Percentiles rank a stretch among this genome's conserved stretches.
These are phyloP conservation scores for Wickerhamiella alocasiicola DNA, from an alignment of 805 yeast species.

Conservation along the genomic window DNA sequence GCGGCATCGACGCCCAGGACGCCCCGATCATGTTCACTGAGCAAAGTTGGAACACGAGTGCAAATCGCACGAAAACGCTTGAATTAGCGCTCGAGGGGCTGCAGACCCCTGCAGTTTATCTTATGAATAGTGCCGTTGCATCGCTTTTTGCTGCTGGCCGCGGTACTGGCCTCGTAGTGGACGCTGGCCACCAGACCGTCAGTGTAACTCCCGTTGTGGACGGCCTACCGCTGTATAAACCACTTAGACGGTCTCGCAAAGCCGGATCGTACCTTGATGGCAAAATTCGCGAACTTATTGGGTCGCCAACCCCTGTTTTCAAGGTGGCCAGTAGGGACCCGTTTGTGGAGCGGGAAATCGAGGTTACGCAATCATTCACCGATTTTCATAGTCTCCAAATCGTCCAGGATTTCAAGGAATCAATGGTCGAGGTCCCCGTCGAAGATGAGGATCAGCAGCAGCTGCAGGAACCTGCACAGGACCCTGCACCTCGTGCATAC, in stretches of 20 bases:
- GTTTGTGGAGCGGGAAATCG: constrained; percentile 23
- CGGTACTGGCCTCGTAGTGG: constrained; percentile 76
- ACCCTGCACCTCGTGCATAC: constrained; percentile 30
- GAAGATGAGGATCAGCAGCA: background rate
- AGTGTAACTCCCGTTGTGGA: constrained; percentile 42
- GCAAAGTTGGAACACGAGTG: constrained; percentile 68
- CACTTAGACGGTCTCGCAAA: constrained; percentile 53
- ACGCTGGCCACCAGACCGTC: constrained; percentile 65
- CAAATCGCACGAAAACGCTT: constrained; percentile 54
- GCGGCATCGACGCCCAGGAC: constrained; percentile 44
- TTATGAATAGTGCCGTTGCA: constrained; percentile 77
- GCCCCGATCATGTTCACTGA: constrained; percentile 77
- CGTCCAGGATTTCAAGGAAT: constrained; percentile 63
- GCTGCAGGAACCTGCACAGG: constrained; percentile 30
- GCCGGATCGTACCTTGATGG: constrained; percentile 56
- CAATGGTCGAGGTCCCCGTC: constrained; percentile 17
- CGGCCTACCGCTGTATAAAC: constrained; percentile 28
- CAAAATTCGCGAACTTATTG: constrained; percentile 36
- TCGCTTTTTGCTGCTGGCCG: constrained; percentile 80
- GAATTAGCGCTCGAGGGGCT: constrained; percentile 59
- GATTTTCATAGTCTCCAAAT: constrained; percentile 44
- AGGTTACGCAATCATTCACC: constrained; percentile 37
- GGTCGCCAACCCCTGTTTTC: constrained; percentile 34
- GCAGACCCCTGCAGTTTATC: constrained; percentile 66
- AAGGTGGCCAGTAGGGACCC: constrained; percentile 36